Percentiles rank a stretch among this genome's conserved stretches.
Conservation (phyloP, 179 eudicot species). For the Monotropa hypopitys region DNA sequence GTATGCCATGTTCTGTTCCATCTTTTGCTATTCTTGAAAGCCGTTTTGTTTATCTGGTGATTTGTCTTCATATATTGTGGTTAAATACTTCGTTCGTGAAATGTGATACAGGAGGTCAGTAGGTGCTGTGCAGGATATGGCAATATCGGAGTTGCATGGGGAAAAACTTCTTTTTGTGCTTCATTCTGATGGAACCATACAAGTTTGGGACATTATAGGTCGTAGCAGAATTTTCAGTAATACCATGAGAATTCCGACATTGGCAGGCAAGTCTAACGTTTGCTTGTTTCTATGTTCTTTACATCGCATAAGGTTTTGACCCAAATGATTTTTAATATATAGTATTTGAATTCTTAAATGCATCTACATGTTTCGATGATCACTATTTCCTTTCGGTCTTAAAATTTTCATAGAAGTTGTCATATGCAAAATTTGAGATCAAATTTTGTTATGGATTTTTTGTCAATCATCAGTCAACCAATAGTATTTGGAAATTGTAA, state of each 20-base stretch:
- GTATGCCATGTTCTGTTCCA: neutral
- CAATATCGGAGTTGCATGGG: conserved; percentile 39
- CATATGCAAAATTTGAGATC: neutral
- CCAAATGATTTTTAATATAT: neutral
- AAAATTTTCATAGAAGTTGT: neutral
- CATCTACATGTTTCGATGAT: neutral
- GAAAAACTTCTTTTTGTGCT: conserved; percentile 65
- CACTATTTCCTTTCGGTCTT: neutral
- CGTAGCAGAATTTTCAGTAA: conserved; percentile 53
- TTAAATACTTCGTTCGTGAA: neutral
- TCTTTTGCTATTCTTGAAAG: neutral
- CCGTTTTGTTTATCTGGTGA: neutral
- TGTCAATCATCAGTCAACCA: neutral
- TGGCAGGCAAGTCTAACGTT: conserved; percentile 25
- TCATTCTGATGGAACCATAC: conserved; percentile 70
- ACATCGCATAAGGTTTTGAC: neutral
- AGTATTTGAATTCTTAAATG: neutral
- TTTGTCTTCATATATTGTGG: neutral
- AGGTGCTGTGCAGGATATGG: conserved; percentile 66
- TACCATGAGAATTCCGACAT: conserved; percentile 27
- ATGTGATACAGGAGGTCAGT: conserved; percentile 38
- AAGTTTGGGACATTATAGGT: conserved; percentile 64
- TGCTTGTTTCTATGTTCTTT: neutral
- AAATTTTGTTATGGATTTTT: neutral
- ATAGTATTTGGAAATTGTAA: neutral